Conservation (phyloP, 2,329 filamentous ascomycete genomes). For the Xylaria sp. region DNA sequence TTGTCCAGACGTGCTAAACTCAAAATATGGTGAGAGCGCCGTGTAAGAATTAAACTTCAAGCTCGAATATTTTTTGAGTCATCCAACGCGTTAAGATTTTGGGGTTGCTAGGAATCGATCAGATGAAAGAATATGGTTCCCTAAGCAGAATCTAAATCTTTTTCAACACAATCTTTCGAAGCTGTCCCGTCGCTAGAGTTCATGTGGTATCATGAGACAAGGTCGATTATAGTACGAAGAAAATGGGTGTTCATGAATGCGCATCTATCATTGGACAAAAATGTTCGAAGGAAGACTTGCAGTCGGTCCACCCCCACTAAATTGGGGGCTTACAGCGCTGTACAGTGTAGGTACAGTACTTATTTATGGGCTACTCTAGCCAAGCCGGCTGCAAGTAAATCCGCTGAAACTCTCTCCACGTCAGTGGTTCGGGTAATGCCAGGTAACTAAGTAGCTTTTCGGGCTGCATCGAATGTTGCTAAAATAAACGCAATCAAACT, state of each 20-base stretch:
- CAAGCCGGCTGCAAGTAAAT: conserved; percentile 13
- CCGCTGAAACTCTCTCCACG: not conserved
- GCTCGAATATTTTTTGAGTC: not conserved
- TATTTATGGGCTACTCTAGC: not conserved
- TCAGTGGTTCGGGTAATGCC: not conserved
- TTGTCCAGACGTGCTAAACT: not conserved
- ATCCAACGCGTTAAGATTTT: not conserved
- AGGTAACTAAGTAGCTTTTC: not conserved
- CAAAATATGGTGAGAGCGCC: not conserved
- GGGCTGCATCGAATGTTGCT: not conserved
- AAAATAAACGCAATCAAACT: conserved; percentile 7
- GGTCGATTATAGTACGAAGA: not conserved
- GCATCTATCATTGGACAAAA: conserved; percentile 1
- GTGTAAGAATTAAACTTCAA: not conserved
- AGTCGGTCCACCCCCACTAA: not conserved
- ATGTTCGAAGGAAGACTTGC: not conserved
- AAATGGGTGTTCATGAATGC: conserved; percentile 5
- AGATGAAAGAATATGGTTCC: not conserved
- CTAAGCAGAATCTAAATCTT: not conserved
- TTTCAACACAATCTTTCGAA: not conserved
- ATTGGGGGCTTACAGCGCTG: not conserved
- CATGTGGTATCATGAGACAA: not conserved
- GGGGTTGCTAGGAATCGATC: not conserved
- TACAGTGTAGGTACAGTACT: not conserved
- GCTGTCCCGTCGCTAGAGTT: not conserved